A percentile compares a stretch with the other conserved stretches of the same genome.
These are phyloP conservation scores for Pseudopithomyces maydicus DNA, from an alignment of 2,329 filamentous ascomycete species.

Conservation along the genomic window DNA sequence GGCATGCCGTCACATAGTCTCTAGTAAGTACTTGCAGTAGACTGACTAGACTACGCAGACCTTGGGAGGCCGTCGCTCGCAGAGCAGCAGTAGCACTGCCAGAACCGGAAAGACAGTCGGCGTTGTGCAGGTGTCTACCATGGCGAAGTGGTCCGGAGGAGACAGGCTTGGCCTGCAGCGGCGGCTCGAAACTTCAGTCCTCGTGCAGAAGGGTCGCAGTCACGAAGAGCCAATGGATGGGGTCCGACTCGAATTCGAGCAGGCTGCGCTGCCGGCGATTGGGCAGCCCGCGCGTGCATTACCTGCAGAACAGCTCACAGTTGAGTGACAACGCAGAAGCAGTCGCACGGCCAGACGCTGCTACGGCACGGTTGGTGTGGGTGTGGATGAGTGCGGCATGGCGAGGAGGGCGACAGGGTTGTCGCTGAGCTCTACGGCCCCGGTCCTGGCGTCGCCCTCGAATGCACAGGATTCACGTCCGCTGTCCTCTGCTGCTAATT, in stretches of 20 bases:
- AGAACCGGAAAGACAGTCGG: too few relatives aligned
- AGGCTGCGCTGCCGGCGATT: not conserved
- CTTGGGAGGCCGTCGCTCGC: too few relatives aligned
- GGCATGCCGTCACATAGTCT: too few relatives aligned
- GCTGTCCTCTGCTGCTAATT: constrained; percentile 7
- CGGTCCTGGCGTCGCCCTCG: constrained; percentile 7
- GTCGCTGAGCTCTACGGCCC: constrained; percentile 4
- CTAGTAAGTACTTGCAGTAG: too few relatives aligned
- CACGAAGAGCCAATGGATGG: not conserved
- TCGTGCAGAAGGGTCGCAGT: constrained; percentile 2
- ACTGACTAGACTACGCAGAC: too few relatives aligned
- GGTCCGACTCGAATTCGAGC: not conserved
- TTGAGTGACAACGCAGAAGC: not conserved
- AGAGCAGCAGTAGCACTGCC: too few relatives aligned
- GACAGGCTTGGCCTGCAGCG: constrained; percentile 5
- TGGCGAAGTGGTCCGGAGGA: not conserved
- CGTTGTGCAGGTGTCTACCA: not conserved
- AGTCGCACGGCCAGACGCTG: not conserved
- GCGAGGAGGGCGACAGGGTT: not conserved
- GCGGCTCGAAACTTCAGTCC: constrained; percentile 1
- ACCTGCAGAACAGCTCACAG: not conserved
- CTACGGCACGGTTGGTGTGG: not conserved
- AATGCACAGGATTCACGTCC: constrained; percentile 9
- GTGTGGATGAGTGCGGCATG: constrained; percentile 7
- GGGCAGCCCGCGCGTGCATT: constrained; percentile 5